Conservation (phyloP, 352 stramenopile genomes). For the Phytophthora idaei region DNA sequence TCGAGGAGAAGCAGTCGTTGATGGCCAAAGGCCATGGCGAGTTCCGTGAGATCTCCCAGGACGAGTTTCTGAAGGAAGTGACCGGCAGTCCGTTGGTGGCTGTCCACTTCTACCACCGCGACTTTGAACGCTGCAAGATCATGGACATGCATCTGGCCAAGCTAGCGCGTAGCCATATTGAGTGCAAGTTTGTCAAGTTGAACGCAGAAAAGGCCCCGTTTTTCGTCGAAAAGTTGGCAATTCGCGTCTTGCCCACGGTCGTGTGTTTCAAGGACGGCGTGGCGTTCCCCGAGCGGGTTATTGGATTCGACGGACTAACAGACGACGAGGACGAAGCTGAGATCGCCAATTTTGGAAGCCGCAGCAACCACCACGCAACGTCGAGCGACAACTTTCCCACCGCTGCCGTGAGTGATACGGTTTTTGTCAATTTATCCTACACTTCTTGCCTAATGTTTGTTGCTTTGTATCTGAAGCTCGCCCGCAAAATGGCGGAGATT, state of each 20-base stretch:
- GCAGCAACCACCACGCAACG: conserved; percentile 45
- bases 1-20: conserved; percentile 62
- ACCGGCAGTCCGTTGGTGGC: conserved; percentile 84
- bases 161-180: conserved; percentile 71
- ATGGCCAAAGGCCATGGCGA: conserved; percentile 80
- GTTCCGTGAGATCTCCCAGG: conserved; percentile 93
- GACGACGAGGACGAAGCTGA: conserved; percentile 73
- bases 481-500: conserved; percentile 61
- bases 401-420: conserved; percentile 43
- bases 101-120: conserved; percentile 96
- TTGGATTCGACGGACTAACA: conserved; percentile 94
- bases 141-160: conserved; percentile 93
- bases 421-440: neutral
- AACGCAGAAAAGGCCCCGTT: conserved; percentile 96
- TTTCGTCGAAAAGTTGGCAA: conserved; percentile 93
- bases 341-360: conserved; percentile 42
- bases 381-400: conserved; percentile 69
- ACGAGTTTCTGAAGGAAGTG: conserved; percentile 96
- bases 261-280: conserved; percentile 94
- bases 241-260: conserved; percentile 94
- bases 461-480: conserved; percentile 47
- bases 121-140: conserved; percentile 98
- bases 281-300: conserved; percentile 87
- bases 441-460: neutral
- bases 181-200: conserved; percentile 96